Conservation (phyloP, 2,329 filamentous ascomycete genomes). For the Colletotrichum phormii region DNA sequence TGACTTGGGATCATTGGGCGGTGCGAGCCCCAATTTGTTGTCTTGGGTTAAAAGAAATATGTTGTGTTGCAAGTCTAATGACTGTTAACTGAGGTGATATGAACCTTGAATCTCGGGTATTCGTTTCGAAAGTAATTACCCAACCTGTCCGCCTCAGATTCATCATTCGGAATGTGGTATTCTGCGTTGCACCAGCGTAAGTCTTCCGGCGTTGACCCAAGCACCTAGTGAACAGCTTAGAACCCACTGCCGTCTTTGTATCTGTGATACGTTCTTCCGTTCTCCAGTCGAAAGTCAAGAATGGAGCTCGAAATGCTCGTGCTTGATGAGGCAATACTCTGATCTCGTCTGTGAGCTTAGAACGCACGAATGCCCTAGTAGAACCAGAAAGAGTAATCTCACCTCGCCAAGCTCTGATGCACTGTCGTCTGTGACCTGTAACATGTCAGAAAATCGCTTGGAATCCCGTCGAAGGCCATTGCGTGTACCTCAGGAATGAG, state of each 20-base stretch:
- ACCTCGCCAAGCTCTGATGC: no score
- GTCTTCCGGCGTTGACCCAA: no score
- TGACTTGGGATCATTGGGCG: constrained; percentile 39
- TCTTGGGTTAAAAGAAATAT: constrained; percentile 45
- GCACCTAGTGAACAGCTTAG: no score
- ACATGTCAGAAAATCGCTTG: no score
- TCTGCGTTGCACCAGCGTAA: constrained; percentile 7
- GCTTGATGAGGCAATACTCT: constrained; percentile 36
- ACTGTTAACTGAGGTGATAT: no score
- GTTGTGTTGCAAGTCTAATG: constrained; percentile 48
- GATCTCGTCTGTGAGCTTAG: background rate
- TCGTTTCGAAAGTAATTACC: no score
- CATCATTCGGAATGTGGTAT: constrained; percentile 22
- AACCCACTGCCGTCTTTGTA: constrained; percentile 32
- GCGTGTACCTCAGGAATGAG: no score
- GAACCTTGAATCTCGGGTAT: no score
- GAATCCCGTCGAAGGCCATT: no score
- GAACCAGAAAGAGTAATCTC: background rate
- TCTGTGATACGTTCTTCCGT: constrained; percentile 31
- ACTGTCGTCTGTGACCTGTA: no score
- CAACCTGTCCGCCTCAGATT: constrained; percentile 5
- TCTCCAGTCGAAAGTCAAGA: constrained; percentile 1
- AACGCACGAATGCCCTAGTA: background rate
- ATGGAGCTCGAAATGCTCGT: constrained; percentile 48
- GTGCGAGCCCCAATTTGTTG: constrained; percentile 39